Percentiles rank a stretch among this genome's conserved stretches.
Evolutionary conservation across 768 basidiomycete species (phyloP).

Genomic region (Russula olivacea): DNA sequence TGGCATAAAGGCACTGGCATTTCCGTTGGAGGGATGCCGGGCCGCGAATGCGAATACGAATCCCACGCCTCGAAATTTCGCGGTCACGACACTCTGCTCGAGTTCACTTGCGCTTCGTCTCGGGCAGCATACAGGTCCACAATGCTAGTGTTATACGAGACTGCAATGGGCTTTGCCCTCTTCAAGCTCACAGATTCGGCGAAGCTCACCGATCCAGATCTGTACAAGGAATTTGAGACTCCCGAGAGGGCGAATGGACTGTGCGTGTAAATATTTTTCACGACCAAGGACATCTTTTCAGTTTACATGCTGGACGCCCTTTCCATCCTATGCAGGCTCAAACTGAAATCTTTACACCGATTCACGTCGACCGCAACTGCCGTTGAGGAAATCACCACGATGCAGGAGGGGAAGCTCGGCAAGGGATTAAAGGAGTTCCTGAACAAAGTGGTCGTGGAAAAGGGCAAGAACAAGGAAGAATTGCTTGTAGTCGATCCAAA

Average conservation of each 20-base stretch:
- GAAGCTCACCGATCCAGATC: slow-evolving; percentile 78
- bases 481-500: slow-evolving; percentile 84
- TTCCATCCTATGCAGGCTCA: slow-evolving; percentile 51
- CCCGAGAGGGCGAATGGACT: slow-evolving; percentile 89
- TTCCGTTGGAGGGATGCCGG: neutral
- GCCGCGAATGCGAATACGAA: neutral
- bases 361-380: slow-evolving; percentile 95
- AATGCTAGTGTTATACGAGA: slow-evolving; percentile 97
- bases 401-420: slow-evolving; percentile 89
- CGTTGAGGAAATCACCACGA: slow-evolving; percentile 91
- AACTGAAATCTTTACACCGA: slow-evolving; percentile 91
- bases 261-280: slow-evolving; percentile 45
- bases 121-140: slow-evolving; percentile 18
- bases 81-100: slow-evolving; percentile 1
- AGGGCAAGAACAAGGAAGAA: slow-evolving; percentile 84
- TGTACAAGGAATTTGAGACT: slow-evolving; percentile 90
- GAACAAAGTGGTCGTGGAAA: slow-evolving; percentile 76
- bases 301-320: slow-evolving; percentile 8
- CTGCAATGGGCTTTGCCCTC: slow-evolving; percentile 92
- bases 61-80: neutral
- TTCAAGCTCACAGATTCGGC: slow-evolving; percentile 91
- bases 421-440: slow-evolving; percentile 93
- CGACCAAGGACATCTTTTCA: neutral
- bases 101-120: neutral
- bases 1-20: no score